Base-by-base conservation (phyloP, 257 asterid genomes). In the Rhazya stricta region DNA sequence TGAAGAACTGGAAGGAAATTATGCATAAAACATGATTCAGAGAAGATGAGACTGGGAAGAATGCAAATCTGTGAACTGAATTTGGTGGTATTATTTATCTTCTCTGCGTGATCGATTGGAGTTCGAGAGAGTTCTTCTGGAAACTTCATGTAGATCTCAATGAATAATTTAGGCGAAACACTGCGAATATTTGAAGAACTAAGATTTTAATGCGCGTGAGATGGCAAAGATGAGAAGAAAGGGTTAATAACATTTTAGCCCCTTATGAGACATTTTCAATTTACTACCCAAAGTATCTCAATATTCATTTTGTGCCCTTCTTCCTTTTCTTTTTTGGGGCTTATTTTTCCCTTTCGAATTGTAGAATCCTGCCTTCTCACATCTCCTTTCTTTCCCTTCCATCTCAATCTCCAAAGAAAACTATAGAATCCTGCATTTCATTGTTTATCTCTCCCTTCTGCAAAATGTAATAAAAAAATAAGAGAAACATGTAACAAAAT, bases 101-200 rank as follows among this genome's bases (percentile, higher is more conserved):
- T 36, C 69, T 63, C 6, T 18, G 15, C 1, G 27, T 16, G 69
- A 61, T 29, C 15, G 65, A 4, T 48, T 3, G 13, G 37, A 32
- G 1, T 72, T 34, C 39, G 11, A 43, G 53, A 25, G 62, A 58
- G 18, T 45, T 43, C 45, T 60, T 62, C 29, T 12, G 50, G 65
- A 51, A 76, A 25, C 41, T 29, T 37, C 27, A 36, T 54, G 69
- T 69, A 41, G 79, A 76, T 76, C 79, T 67, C 54, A 50, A 23
- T 18, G n/a, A 21, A 1, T 6, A 6, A 10, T 29, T 11, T n/a
- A 25, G 2, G 23, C 9, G 15, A 1, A 4, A 43, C 21, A 66
- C 12, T 67, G 6, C 7, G n/a, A 1, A 16, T 37, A 34, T 37
- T 66, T 50, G 7, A 21, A 10, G 48, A 39, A 18, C 27, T 39